Evolutionary conservation across 2,329 filamentous ascomycete species (phyloP).

Genomic region (Anisogramma anomala): DNA sequence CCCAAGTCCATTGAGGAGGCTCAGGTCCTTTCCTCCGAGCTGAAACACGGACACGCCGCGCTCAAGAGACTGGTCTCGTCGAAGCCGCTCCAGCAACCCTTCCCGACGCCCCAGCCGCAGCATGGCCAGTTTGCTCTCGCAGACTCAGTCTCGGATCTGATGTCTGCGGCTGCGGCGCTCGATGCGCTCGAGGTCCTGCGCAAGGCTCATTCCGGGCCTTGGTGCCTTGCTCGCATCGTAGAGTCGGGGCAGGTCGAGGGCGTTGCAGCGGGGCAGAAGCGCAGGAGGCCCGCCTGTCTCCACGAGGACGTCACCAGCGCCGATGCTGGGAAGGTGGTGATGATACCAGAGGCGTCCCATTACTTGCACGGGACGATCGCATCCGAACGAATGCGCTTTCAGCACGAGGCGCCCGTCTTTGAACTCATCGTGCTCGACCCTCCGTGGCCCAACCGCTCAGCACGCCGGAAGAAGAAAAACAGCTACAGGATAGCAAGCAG

Average conservation of each 20-base stretch:
- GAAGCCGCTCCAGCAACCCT: constrained; percentile 32
- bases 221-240: constrained; percentile 32
- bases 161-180: constrained; percentile 36
- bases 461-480: constrained; percentile 45
- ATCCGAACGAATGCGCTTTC: constrained; percentile 30
- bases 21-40: constrained; percentile 36
- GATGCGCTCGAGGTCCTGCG: constrained; percentile 30
- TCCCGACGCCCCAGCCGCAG: constrained; percentile 40
- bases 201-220: constrained; percentile 30
- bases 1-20: constrained; percentile 57
- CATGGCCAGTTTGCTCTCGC: constrained; percentile 27
- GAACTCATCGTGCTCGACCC: constrained; percentile 63
- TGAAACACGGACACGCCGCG: not conserved
- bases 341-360: constrained; percentile 31
- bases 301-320: constrained; percentile 4
- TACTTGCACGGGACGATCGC: constrained; percentile 39
- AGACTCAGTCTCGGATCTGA: constrained; percentile 42
- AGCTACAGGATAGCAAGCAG: constrained; percentile 37
- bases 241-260: not conserved
- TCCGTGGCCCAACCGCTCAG: constrained; percentile 72
- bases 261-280: constrained; percentile 1
- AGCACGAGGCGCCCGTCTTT: constrained; percentile 40
- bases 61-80: constrained; percentile 34
- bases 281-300: constrained; percentile 8
- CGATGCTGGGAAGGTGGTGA: constrained; percentile 1